phyloP scores from a whole-genome alignment of 176 grass and related monocot species.

The Alopecurus myosuroides region DNA sequence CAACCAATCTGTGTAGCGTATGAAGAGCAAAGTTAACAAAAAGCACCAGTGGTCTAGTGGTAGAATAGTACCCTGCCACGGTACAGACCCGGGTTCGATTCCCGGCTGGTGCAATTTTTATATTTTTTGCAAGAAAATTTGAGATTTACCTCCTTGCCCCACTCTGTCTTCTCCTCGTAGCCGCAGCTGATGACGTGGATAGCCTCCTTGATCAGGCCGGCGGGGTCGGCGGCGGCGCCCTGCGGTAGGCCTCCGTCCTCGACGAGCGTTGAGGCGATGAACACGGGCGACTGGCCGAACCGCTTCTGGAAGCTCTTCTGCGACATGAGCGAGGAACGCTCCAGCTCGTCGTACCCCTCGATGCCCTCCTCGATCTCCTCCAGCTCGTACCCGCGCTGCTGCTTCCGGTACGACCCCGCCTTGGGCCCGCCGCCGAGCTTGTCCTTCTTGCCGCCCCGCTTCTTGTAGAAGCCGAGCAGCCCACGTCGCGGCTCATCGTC shows the following conservation, averaged over 20 bases:
- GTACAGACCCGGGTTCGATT: slow-evolving; percentile 71
- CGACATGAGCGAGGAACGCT: slow-evolving; percentile 90
- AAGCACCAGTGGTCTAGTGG: slow-evolving; percentile 52
- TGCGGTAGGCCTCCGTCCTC: slow-evolving; percentile 80
- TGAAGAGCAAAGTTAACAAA: fast-evolving
- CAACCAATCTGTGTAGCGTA: slow-evolving; percentile 56
- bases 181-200: slow-evolving; percentile 97
- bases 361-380: slow-evolving; percentile 98
- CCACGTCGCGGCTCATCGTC: slow-evolving; percentile 46
- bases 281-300: slow-evolving; percentile 91
- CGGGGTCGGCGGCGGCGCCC: slow-evolving; percentile 49
- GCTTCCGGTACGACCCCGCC: slow-evolving; percentile 63
- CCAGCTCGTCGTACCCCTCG: slow-evolving; percentile 88
- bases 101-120: slow-evolving; percentile 33
- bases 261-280: slow-evolving; percentile 92
- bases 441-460: slow-evolving; percentile 68
- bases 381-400: slow-evolving; percentile 74
- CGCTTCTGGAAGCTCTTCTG: slow-evolving; percentile 98
- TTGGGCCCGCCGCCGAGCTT: slow-evolving; percentile 49
- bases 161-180: slow-evolving; percentile 94
- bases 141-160: slow-evolving; percentile 80
- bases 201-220: slow-evolving; percentile 77
- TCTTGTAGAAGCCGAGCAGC: slow-evolving; percentile 56
- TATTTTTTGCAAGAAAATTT: not conserved
- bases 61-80: slow-evolving; percentile 86